Percentiles rank a stretch among this genome's conserved stretches.
Evolutionary conservation across 441 rosid genomes (phyloP).

Genomic region (Erodium chrysanthum): DNA sequence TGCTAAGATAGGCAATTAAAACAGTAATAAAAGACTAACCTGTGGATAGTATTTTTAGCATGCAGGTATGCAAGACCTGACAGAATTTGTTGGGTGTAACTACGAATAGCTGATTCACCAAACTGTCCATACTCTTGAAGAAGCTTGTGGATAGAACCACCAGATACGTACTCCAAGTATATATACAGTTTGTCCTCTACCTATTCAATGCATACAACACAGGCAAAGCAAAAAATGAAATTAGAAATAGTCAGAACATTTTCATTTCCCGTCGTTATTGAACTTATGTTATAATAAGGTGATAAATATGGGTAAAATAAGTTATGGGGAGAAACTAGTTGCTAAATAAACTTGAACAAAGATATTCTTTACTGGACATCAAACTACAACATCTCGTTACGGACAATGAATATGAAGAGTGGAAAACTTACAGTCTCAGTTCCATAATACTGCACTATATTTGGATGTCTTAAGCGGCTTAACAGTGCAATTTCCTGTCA

Average conservation of each 20-base stretch:
- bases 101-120: constrained; percentile 11
- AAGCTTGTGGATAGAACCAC: constrained; percentile 14
- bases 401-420: not conserved
- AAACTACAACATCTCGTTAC: not conserved
- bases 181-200: constrained; percentile 11
- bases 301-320: not conserved
- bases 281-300: not conserved
- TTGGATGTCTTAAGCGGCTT: constrained; percentile 44
- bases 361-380: not conserved
- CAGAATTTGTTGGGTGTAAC: constrained; percentile 14
- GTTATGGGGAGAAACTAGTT: not conserved
- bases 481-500: constrained; percentile 62
- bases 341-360: not conserved
- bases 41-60: constrained; percentile 12
- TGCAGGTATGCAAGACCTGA: constrained; percentile 13
- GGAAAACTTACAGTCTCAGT: constrained; percentile 8
- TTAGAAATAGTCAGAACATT: not conserved
- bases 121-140: constrained; percentile 14
- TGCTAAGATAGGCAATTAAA: not conserved
- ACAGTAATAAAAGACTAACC: not conserved
- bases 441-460: constrained; percentile 15
- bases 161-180: constrained; percentile 15
- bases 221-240: not conserved
- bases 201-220: not conserved
- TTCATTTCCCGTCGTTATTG: not conserved